A percentile compares a stretch with the other conserved stretches of the same genome.
phyloP scores from a whole-genome alignment of 2,329 filamentous ascomycete genomes.

The Xylariales sp. region DNA sequence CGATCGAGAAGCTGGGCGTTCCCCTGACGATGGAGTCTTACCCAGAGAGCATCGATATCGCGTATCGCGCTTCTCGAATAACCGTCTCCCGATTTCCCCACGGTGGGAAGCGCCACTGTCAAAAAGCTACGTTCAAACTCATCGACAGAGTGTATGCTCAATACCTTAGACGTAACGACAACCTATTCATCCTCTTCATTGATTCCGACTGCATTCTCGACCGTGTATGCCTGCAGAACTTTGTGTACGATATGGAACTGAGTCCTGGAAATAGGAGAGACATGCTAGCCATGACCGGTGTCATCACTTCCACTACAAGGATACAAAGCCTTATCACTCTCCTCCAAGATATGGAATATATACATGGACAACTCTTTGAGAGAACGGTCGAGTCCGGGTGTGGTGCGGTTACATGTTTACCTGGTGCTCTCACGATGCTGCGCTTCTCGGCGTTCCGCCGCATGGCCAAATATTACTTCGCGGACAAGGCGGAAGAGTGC shows the following conservation, averaged over 20 bases:
- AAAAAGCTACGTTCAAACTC: constrained; percentile 88
- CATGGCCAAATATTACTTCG: constrained; percentile 98
- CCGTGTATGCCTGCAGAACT: constrained; percentile 88
- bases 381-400: constrained; percentile 92
- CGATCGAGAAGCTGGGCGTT: constrained; percentile 79
- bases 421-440: constrained; percentile 90
- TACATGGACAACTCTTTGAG: constrained; percentile 95
- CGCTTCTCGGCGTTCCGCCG: constrained; percentile 93
- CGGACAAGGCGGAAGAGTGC: constrained; percentile 91
- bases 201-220: constrained; percentile 96
- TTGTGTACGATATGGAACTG: constrained; percentile 97
- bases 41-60: constrained; percentile 85
- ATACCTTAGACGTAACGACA: constrained; percentile 83
- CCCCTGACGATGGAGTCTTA: constrained; percentile 72
- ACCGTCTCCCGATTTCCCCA: constrained; percentile 91
- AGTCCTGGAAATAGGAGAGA: constrained; percentile 87
- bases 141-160: constrained; percentile 89
- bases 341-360: constrained; percentile 96
- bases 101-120: constrained; percentile 89
- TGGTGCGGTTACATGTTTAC: constrained; percentile 89
- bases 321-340: constrained; percentile 87
- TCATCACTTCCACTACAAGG: constrained; percentile 90
- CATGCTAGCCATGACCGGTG: constrained; percentile 96
- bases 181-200: constrained; percentile 93
- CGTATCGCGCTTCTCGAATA: constrained; percentile 76